Percentiles rank a stretch among this genome's conserved stretches.
These are phyloP conservation scores for Suillus spraguei DNA, from an alignment of 768 basidiomycete species.

Conservation along the genomic window DNA sequence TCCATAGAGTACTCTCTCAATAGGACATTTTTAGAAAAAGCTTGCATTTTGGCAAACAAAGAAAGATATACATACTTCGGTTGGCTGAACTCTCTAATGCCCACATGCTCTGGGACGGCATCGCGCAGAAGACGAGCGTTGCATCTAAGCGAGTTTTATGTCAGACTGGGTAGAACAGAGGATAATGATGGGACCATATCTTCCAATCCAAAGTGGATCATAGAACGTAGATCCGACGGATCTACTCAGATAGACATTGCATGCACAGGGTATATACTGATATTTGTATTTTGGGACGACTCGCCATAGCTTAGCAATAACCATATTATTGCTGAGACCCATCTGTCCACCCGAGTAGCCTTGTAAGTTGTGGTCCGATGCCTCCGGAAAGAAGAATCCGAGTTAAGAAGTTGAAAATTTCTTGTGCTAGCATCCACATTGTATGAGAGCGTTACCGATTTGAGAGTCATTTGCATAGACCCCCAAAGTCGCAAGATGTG, in stretches of 20 bases:
- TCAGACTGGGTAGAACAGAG: slow-evolving; percentile 16
- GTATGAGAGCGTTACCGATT: slow-evolving; percentile 38
- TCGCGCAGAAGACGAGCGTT: slow-evolving; percentile 79
- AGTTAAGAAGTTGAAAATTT: background rate
- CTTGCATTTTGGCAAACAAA: background rate
- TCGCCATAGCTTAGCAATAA: background rate
- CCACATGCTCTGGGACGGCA: slow-evolving; percentile 34
- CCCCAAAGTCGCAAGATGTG: slow-evolving; percentile 12
- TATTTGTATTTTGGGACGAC: background rate
- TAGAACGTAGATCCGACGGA: slow-evolving; percentile 13
- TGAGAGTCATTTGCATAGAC: slow-evolving; percentile 14
- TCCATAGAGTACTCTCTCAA: too few species aligned
- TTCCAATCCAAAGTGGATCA: slow-evolving; percentile 6
- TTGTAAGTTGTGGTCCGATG: slow-evolving; percentile 21
- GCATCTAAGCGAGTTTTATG: slow-evolving; percentile 54
- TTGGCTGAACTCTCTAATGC: background rate
- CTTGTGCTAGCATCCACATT: slow-evolving; percentile 28
- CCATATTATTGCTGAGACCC: slow-evolving; percentile 40
- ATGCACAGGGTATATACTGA: slow-evolving; percentile 3
- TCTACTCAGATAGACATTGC: slow-evolving; percentile 9
- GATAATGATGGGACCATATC: slow-evolving; percentile 24
- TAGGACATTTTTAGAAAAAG: too few species aligned
- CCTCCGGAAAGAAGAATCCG: slow-evolving; percentile 13
- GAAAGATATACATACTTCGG: background rate
- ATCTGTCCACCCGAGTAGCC: slow-evolving; percentile 83